Base-by-base conservation (phyloP, 805 yeast species). In the Schwanniomyces pseudopolymorphus region DNA sequence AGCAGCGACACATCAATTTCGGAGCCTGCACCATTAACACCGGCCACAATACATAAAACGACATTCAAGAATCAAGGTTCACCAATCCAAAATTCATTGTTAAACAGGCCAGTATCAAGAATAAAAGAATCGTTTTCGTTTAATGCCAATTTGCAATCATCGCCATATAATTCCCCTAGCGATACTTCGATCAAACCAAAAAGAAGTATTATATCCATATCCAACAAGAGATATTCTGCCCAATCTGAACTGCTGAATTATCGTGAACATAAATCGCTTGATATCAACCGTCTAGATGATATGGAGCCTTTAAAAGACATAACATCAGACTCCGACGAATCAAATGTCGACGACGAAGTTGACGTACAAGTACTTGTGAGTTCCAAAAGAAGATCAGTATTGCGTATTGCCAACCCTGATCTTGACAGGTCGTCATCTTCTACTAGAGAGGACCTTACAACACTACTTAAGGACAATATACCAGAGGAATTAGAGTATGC, bases 351-450 rank as follows among this genome's bases (percentile, higher is more conserved):
- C 45, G 74, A 72, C 16, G 69, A 72, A 25, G 58, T 83, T 52
- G 90, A 85, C 51, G 91, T 84, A 2, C 91, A 85, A 61, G 85
- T 85, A 7, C 63, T 85, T 49, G 89, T 85, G 6, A 79, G 86
- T 49, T 80, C 87, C 13, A 80, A 79, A 57, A 68, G 89, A 53
- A 67, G 87, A 47, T 75, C 85, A 1, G 75, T 76, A 44, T 66
- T 85, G 38, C 62, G 85, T 28, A 80, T 85, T 31, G 74, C 80
- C 40, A 85, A 85, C 56, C 91, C 91, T n/a, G 67, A 62, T 44
- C 33, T 48, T 6, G 53, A 31, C 19, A 6, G 20, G 11, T 31
- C 35, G 17, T 16, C 16, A 31, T 31, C 35, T 2, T 31, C 35
- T 16, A 31, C 35, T 2, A 31, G 11, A 31, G 35, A 31, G 19